Percentiles rank a stretch among this genome's conserved stretches.
Evolutionary conservation across 2,329 filamentous ascomycete species (phyloP).

Genomic region (Acrodontium crateriforme): DNA sequence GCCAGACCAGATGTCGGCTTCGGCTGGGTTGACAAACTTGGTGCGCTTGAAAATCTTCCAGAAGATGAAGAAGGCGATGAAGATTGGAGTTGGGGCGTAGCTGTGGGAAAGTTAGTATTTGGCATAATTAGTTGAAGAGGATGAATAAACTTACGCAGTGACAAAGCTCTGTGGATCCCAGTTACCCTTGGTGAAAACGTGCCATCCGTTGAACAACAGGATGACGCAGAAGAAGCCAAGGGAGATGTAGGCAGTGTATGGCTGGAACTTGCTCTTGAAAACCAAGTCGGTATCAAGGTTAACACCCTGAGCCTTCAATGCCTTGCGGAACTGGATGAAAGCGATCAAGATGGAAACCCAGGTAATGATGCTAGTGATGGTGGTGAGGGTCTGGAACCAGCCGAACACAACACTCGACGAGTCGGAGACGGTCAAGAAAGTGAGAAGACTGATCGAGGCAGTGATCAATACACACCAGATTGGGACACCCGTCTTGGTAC

Average conservation of each 20-base stretch:
- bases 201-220: conserved; percentile 51
- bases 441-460: conserved; percentile 51
- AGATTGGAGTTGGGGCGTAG: conserved; percentile 18
- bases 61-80: conserved; percentile 37
- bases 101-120: no score
- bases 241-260: conserved; percentile 44
- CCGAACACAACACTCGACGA: conserved; percentile 50
- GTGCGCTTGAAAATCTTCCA: conserved; percentile 57
- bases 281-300: conserved; percentile 29
- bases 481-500: conserved; percentile 67
- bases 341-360: conserved; percentile 73
- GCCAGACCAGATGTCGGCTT: conserved; percentile 33
- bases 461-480: conserved; percentile 55
- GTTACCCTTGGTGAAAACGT: conserved; percentile 39
- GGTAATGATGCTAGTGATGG: conserved; percentile 60
- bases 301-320: conserved; percentile 46
- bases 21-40: conserved; percentile 28
- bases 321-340: conserved; percentile 76
- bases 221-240: conserved; percentile 46
- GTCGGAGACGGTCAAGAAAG: conserved; percentile 60
- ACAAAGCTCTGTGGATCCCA: conserved; percentile 35
- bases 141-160: conserved; percentile 27
- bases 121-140: no score
- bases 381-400: conserved; percentile 65
- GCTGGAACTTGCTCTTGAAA: conserved; percentile 34